These are phyloP conservation scores for Leccinum laetum DNA, from an alignment of 1,284 basidiomycete species.

Conservation along the genomic window DNA sequence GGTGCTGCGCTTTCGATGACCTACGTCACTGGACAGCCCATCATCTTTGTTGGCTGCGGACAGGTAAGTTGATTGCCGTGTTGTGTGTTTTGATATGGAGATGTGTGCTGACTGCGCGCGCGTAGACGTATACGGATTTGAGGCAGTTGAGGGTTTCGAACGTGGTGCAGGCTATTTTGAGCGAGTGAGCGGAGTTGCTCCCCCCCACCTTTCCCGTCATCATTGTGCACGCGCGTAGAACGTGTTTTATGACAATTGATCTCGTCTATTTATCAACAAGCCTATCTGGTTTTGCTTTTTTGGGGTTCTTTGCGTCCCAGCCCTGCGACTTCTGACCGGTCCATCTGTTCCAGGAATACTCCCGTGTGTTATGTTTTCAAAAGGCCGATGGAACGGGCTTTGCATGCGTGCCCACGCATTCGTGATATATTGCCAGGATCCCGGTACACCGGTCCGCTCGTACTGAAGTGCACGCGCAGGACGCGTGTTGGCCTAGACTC, in stretches of 20 bases:
- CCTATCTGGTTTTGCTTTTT: background rate
- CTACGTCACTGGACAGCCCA: constrained; percentile 95
- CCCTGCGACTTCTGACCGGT: background rate
- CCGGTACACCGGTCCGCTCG: too few species aligned
- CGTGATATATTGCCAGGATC: background rate
- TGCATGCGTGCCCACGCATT: background rate
- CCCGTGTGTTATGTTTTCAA: background rate
- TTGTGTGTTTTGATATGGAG: constrained; percentile 6
- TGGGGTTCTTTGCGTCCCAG: background rate
- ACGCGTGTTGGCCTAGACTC: background rate
- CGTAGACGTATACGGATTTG: constrained; percentile 87
- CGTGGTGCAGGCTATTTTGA: constrained; percentile 89
- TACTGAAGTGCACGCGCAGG: background rate
- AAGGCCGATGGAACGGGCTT: background rate
- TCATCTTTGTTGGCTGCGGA: constrained; percentile 95
- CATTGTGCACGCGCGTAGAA: background rate
- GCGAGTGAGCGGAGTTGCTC: constrained; percentile 44
- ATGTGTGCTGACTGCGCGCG: background rate
- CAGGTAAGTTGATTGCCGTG: constrained; percentile 57
- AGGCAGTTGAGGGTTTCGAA: constrained; percentile 88
- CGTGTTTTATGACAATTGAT: background rate
- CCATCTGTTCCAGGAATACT: background rate
- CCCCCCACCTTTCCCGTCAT: background rate
- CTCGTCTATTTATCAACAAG: background rate
- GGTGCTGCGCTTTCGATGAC: constrained; percentile 97